Conservation (phyloP, 2,329 filamentous ascomycete species). For the Alternaria sp. region DNA sequence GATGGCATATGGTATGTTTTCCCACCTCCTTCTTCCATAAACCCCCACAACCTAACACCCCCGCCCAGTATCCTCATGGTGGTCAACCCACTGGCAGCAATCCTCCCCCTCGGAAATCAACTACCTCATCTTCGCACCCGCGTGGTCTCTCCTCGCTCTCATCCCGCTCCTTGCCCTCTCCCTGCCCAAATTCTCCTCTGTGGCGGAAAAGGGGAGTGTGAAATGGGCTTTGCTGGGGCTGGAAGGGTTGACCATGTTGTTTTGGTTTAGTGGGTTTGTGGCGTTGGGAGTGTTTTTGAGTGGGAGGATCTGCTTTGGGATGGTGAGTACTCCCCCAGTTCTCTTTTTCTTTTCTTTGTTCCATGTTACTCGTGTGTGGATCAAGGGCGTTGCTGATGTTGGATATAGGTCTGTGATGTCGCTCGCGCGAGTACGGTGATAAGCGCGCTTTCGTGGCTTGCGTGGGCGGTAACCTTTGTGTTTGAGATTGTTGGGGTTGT, state of each 20-base stretch:
- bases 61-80: slow-evolving; percentile 64
- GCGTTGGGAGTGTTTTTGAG: slow-evolving; percentile 74
- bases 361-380: too few relatives aligned
- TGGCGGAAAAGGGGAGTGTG: slow-evolving; percentile 62
- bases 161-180: slow-evolving; percentile 71
- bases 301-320: slow-evolving; percentile 63
- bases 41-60: not conserved
- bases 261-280: slow-evolving; percentile 90
- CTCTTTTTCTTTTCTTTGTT: too few relatives aligned
- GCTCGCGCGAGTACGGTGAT: slow-evolving; percentile 72
- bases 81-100: slow-evolving; percentile 61
- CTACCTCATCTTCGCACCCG: slow-evolving; percentile 80
- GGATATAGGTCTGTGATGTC: slow-evolving; percentile 61
- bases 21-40: not conserved
- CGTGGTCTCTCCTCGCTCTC: slow-evolving; percentile 75
- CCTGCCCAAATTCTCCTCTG: slow-evolving; percentile 64
- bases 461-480: slow-evolving; percentile 54
- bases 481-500: slow-evolving; percentile 47
- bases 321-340: slow-evolving; percentile 21
- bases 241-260: slow-evolving; percentile 78
- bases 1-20: slow-evolving; percentile 69
- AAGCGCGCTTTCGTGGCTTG: slow-evolving; percentile 69
- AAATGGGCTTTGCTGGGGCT: slow-evolving; percentile 66
- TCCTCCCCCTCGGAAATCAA: slow-evolving; percentile 67
- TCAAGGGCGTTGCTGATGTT: not conserved